Percentiles rank a stretch among this genome's conserved stretches.
phyloP scores from a whole-genome alignment of 441 rosid species.

The Adansonia rubrostipa region DNA sequence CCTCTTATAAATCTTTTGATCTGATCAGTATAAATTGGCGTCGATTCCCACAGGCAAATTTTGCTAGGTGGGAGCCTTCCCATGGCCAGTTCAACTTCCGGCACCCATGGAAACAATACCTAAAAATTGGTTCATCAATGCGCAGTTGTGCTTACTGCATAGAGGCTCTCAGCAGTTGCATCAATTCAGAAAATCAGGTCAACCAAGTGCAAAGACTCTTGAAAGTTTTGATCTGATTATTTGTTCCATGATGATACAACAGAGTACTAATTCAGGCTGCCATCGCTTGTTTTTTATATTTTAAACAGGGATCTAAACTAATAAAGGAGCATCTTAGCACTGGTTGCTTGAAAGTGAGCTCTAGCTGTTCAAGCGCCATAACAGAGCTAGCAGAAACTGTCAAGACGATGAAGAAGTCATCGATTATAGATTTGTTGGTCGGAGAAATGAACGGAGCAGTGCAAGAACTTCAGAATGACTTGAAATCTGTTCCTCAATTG shows the following conservation, averaged over 20 bases:
- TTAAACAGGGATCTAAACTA: slow-evolving; percentile 43
- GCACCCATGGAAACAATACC: slow-evolving; percentile 72
- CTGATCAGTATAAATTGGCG: background rate
- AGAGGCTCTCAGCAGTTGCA: slow-evolving; percentile 50
- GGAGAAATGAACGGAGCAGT: slow-evolving; percentile 59
- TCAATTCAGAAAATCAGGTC: slow-evolving; percentile 52
- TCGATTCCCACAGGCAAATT: slow-evolving; percentile 44
- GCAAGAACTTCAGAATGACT: slow-evolving; percentile 55
- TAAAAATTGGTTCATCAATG: slow-evolving; percentile 56
- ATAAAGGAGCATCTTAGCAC: slow-evolving; percentile 47
- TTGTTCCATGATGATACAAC: background rate
- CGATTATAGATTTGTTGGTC: slow-evolving; percentile 44
- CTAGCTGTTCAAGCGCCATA: slow-evolving; percentile 43
- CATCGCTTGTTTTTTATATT: background rate
- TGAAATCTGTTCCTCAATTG: slow-evolving; percentile 42
- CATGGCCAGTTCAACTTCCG: slow-evolving; percentile 61
- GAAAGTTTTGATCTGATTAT: background rate
- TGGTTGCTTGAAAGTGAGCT: slow-evolving; percentile 48
- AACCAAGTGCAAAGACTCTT: background rate
- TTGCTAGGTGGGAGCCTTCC: slow-evolving; percentile 72
- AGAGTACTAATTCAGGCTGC: background rate
- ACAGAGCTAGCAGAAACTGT: slow-evolving; percentile 49
- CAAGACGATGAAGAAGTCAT: slow-evolving; percentile 51
- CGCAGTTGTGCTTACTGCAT: slow-evolving; percentile 62
- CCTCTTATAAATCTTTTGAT: background rate